These are phyloP conservation scores for Geotrichum candidum DNA, from an alignment of 1,139 yeast species.

Conservation along the genomic window DNA sequence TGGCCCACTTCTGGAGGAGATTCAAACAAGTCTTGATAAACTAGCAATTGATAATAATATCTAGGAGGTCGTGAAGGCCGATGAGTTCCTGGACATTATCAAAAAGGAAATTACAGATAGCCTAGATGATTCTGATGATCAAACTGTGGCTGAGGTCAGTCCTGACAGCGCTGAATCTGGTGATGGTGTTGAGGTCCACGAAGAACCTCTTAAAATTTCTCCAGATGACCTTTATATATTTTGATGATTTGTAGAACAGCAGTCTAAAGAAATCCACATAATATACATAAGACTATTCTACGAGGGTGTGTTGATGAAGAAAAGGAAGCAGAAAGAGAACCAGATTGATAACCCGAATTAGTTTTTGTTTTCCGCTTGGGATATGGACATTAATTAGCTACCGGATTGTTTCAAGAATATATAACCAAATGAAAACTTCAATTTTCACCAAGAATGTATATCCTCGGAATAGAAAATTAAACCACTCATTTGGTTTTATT, in stretches of 20 bases:
- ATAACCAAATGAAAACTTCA: no score
- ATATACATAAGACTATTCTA: no score
- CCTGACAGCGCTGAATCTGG: slow-evolving; percentile 1
- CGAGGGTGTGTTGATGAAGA: no score
- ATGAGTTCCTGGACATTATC: background rate
- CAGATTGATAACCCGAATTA: no score
- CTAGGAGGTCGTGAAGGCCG: background rate
- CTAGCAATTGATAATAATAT: no score
- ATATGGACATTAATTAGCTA: no score
- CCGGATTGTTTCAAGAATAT: no score
- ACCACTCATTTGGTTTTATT: no score
- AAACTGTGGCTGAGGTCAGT: background rate
- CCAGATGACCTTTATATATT: slow-evolving; percentile 5
- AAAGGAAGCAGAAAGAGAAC: no score
- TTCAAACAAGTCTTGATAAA: background rate
- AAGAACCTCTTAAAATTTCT: slow-evolving; percentile 1
- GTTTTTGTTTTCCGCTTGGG: no score
- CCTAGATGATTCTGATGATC: slow-evolving; percentile 2
- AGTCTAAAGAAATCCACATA: background rate
- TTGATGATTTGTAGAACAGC: slow-evolving; percentile 6
- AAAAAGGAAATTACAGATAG: slow-evolving; percentile 7
- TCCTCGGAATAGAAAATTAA: no score
- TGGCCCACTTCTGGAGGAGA: background rate
- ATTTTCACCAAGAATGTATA: no score
- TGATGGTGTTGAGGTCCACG: background rate